Conservation (phyloP, 164 flowering plant genomes). For the Magnolia sinica region DNA sequence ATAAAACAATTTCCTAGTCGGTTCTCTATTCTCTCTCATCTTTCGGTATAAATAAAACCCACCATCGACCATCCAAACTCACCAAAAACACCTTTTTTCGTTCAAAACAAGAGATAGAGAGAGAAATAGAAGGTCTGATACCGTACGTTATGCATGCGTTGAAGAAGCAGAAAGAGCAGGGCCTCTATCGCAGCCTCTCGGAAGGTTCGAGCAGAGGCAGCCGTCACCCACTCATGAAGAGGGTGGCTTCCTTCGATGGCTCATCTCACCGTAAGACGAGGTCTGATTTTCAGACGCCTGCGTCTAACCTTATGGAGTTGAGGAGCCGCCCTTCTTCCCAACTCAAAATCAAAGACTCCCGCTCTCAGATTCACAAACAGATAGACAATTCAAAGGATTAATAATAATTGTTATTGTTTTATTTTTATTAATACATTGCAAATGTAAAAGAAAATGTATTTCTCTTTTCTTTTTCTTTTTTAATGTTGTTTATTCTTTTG, state of each 20-base stretch:
- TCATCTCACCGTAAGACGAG: conserved; percentile 11
- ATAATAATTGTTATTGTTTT: no score
- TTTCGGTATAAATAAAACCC: background rate
- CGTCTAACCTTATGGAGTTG: conserved; percentile 9
- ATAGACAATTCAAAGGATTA: no score
- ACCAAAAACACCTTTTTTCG: background rate
- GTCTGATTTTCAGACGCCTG: conserved; percentile 35
- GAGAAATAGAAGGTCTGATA: conserved; percentile 41
- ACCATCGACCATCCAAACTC: no score
- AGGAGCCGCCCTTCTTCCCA: conserved; percentile 14
- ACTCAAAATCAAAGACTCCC: background rate
- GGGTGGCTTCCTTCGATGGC: conserved; percentile 2
- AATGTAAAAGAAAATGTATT: no score
- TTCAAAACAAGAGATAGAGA: background rate
- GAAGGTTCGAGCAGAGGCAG: conserved; percentile 29
- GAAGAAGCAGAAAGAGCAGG: conserved; percentile 26
- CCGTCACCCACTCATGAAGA: conserved; percentile 9
- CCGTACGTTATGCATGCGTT: conserved; percentile 33
- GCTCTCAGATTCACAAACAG: no score
- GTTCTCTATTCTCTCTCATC: background rate
- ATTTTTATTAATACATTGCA: no score
- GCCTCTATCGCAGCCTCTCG: conserved; percentile 24
- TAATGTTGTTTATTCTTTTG: no score
- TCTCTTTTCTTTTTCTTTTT: no score
- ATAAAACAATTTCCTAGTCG: background rate